Conservation (phyloP, 192 early-diverging fungal genomes). For the Lobosporangium transversale region DNA sequence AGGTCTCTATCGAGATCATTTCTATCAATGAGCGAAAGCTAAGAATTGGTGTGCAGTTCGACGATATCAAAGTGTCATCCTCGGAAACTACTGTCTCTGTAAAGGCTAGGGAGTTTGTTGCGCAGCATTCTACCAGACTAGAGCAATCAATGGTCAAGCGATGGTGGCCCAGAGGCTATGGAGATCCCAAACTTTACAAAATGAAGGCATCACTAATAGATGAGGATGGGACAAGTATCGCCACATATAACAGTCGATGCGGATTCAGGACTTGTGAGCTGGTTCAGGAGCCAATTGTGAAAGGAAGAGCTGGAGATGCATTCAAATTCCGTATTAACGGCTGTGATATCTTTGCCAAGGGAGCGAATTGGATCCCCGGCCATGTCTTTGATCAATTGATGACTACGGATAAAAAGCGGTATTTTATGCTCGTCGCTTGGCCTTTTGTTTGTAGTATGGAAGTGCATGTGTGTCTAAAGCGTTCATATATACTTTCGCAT, state of each 20-base stretch:
- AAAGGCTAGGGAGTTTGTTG: background rate
- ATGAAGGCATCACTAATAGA: background rate
- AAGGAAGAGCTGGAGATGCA: conserved; percentile 23
- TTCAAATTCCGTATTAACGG: conserved; percentile 66
- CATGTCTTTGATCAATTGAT: conserved; percentile 57
- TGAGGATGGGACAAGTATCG: background rate
- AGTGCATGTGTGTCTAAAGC: background rate
- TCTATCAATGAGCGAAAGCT: background rate
- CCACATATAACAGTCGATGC: conserved; percentile 3
- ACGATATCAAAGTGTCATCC: background rate
- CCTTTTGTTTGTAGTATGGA: background rate
- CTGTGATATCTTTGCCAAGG: conserved; percentile 55
- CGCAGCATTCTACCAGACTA: background rate
- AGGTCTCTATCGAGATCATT: background rate
- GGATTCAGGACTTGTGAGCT: conserved; percentile 51
- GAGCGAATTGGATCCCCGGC: conserved; percentile 70
- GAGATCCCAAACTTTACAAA: conserved; percentile 4
- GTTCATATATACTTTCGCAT: too few relatives aligned
- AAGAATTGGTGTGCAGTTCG: background rate
- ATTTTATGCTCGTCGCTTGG: too few relatives aligned
- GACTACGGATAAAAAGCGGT: conserved; percentile 27
- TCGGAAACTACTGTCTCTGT: background rate
- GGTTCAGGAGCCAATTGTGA: conserved; percentile 40
- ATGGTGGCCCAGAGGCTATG: conserved; percentile 43
- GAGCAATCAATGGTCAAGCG: background rate